Evolutionary conservation across 306 rosid genomes (phyloP).

Genomic region (Purshia tridentata): DNA sequence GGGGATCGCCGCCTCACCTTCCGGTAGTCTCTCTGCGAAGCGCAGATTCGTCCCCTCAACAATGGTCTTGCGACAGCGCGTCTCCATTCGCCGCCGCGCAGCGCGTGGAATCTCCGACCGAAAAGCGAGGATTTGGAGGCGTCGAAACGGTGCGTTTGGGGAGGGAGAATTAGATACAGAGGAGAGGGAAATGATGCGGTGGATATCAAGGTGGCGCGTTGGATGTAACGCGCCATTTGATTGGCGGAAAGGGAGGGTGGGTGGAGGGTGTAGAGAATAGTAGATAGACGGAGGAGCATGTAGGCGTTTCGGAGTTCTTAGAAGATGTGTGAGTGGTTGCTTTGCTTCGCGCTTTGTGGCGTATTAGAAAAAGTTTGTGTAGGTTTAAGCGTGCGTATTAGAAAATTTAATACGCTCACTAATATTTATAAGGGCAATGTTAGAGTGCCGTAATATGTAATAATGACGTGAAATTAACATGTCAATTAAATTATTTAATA

Average conservation of each 20-base stretch:
- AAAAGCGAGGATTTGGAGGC: conserved; percentile 29
- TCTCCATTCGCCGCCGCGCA: conserved; percentile 23
- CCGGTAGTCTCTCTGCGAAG: conserved; percentile 55
- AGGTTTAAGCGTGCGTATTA: too few relatives aligned
- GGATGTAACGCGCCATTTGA: conserved; percentile 52
- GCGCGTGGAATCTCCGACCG: conserved; percentile 36
- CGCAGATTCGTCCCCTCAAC: conserved; percentile 19
- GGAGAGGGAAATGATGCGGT: conserved; percentile 13
- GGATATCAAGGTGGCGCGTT: conserved; percentile 36
- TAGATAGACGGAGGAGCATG: conserved; percentile 34
- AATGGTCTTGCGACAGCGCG: conserved; percentile 2
- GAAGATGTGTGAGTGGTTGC: neutral
- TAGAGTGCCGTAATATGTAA: too few relatives aligned
- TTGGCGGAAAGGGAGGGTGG: conserved; percentile 21
- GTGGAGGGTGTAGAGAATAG: neutral
- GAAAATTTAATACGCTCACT: too few relatives aligned
- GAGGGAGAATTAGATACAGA: conserved; percentile 15
- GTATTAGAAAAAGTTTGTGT: neutral
- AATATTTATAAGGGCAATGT: too few relatives aligned
- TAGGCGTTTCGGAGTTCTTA: neutral
- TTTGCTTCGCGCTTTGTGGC: neutral
- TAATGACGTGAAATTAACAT: too few relatives aligned
- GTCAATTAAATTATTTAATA: too few relatives aligned
- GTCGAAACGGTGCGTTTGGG: neutral
- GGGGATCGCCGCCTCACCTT: conserved; percentile 46